Base-by-base conservation (phyloP, 179 eudicot genomes). In the Silene noctiflora region DNA sequence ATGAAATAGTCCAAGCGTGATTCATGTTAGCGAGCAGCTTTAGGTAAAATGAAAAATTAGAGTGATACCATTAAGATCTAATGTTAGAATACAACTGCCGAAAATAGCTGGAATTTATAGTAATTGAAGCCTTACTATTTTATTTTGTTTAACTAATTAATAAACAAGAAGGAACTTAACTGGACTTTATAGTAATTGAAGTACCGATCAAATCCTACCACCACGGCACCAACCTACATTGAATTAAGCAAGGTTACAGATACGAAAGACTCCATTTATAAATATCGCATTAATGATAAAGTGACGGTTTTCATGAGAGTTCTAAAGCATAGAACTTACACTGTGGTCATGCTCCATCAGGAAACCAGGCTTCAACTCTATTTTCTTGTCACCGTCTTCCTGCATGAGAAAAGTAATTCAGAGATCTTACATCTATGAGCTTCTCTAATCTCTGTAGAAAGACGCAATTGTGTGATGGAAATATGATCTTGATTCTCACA, bases 141-240 rank as follows among this genome's bases (percentile, higher is more conserved):
- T n/a, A n/a, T n/a, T n/a, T n/a, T n/a, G n/a, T n/a, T n/a, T n/a
- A n/a, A n/a, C n/a, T n/a, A n/a, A n/a, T n/a, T n/a, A 0, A 64
- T 13, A 29, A 21, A 21, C 66, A 21, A 44, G 72, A 42, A 25
- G 72, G 51, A 80, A 87, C 95, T 89, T 87, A 71, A 95, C 98
- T 93, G 98, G 79, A 91, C 79, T 86, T 95, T 95, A 77, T 89
- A 91, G 88, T 95, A 95, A 87, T 95, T 95, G 71, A 95, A 91
- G 80, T 88, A 89, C 29, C 96, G 97, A 83, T 95, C 99, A 85
- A 95, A 93, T 81, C 99, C 99, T 75, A 95, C 99, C 67, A 95
- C 98, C 83, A 95, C 98, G 69, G 97, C 99, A 65, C 98, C 99
- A 81, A 95, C 99, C 99, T 95, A 81, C 67, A 84, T 60, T 48